Conservation (phyloP, 2,329 filamentous ascomycete species). For the Hortaea sp. region DNA sequence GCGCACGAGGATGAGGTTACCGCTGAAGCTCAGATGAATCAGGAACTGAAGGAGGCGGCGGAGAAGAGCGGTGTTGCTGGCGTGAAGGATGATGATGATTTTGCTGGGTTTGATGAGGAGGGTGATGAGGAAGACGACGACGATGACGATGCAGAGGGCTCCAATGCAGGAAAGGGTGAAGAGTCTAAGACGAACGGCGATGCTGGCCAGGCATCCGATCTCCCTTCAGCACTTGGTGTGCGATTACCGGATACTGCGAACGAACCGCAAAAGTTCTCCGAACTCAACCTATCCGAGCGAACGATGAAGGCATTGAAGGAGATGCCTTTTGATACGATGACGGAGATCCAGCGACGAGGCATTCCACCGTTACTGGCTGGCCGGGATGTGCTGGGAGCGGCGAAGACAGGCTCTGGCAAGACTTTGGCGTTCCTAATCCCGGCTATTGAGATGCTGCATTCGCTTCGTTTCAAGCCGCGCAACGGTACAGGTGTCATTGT, state of each 20-base stretch:
- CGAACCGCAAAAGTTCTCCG: slow-evolving; percentile 61
- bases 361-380: slow-evolving; percentile 85
- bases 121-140: slow-evolving; percentile 25
- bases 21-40: slow-evolving; percentile 20
- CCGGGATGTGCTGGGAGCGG: slow-evolving; percentile 84
- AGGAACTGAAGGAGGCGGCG: slow-evolving; percentile 18
- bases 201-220: slow-evolving; percentile 32
- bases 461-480: slow-evolving; percentile 85
- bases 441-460: slow-evolving; percentile 82
- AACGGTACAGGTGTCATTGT: slow-evolving; percentile 88
- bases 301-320: slow-evolving; percentile 79
- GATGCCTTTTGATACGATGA: slow-evolving; percentile 95
- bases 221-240: slow-evolving; percentile 47
- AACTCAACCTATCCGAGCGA: slow-evolving; percentile 77
- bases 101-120: slow-evolving; percentile 26
- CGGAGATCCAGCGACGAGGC: slow-evolving; percentile 78
- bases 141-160: slow-evolving; percentile 25
- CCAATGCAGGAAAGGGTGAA: slow-evolving; percentile 24
- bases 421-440: slow-evolving; percentile 91
- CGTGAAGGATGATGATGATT: slow-evolving; percentile 20
- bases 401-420: slow-evolving; percentile 94
- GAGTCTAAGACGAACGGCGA: slow-evolving; percentile 13
- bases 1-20: slow-evolving; percentile 10
- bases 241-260: slow-evolving; percentile 49
- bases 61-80: slow-evolving; percentile 6